phyloP scores from a whole-genome alignment of 768 basidiomycete genomes.

The Tephrocybe sp. region DNA sequence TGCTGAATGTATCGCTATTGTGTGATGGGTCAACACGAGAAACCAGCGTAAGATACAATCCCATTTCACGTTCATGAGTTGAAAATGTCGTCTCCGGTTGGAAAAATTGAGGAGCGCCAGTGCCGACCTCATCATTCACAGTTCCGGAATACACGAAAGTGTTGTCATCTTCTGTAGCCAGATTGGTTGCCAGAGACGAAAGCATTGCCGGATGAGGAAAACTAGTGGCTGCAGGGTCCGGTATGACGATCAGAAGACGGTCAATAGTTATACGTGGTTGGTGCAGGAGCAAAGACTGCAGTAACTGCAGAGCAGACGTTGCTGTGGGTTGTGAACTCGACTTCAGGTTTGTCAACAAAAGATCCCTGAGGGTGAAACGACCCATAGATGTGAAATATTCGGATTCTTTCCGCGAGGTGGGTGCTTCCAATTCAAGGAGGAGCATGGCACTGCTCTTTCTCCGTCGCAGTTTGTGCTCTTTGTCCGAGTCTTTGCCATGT shows the following conservation, averaged over 20 bases:
- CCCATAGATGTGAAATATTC: constrained; percentile 87
- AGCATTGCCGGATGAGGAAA: constrained; percentile 61
- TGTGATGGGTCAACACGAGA: constrained; percentile 76
- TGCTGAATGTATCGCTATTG: constrained; percentile 72
- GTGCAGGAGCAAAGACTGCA: constrained; percentile 69
- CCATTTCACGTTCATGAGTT: constrained; percentile 85
- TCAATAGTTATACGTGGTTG: constrained; percentile 66
- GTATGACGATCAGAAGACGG: constrained; percentile 66
- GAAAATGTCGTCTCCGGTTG: constrained; percentile 73
- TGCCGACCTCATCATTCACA: constrained; percentile 22
- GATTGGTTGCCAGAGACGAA: constrained; percentile 14
- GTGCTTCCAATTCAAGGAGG: constrained; percentile 84
- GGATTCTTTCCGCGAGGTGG: constrained; percentile 64
- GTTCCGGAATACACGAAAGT: constrained; percentile 40
- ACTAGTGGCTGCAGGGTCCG: constrained; percentile 69
- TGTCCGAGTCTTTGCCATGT: constrained; percentile 32
- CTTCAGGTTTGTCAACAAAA: constrained; percentile 75
- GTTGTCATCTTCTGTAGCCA: constrained; percentile 50
- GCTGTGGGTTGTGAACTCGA: constrained; percentile 63
- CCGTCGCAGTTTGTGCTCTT: constrained; percentile 45
- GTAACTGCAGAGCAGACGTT: constrained; percentile 76
- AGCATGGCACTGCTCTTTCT: constrained; percentile 89
- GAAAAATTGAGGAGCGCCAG: constrained; percentile 37
- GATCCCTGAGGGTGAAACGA: constrained; percentile 89
- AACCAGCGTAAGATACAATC: constrained; percentile 72